Percentiles rank a stretch among this genome's conserved stretches.
phyloP scores from a whole-genome alignment of 768 basidiomycete genomes.

The Lactarius sp. region DNA sequence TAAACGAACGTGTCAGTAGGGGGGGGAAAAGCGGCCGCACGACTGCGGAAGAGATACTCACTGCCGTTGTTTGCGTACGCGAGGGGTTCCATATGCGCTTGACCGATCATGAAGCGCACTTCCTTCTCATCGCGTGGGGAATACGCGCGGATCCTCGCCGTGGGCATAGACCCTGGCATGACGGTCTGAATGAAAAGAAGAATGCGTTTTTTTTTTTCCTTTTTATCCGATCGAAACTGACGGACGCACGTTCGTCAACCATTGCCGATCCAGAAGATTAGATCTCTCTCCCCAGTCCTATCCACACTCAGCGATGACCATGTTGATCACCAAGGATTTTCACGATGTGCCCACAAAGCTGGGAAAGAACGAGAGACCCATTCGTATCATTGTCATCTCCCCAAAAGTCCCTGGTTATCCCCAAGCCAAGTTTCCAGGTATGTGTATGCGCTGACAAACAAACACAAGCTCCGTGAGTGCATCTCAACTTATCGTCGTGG shows the following conservation, averaged over 20 bases:
- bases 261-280: slow-evolving; percentile 9
- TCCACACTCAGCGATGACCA: slow-evolving; percentile 32
- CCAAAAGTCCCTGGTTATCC: slow-evolving; percentile 80
- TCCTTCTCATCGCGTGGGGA: slow-evolving; percentile 49
- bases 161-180: slow-evolving; percentile 19
- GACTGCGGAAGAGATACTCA: slow-evolving; percentile 28
- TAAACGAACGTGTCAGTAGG: not conserved
- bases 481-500: not conserved
- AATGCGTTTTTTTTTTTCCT: not conserved
- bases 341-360: slow-evolving; percentile 73
- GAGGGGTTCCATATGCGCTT: slow-evolving; percentile 61
- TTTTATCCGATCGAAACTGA: too few species aligned
- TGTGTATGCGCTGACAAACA: not conserved
- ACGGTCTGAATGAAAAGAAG: not conserved
- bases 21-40: not conserved
- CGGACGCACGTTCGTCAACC: slow-evolving; percentile 28
- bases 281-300: not conserved
- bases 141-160: slow-evolving; percentile 51
- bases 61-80: slow-evolving; percentile 62
- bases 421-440: slow-evolving; percentile 86
- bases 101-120: slow-evolving; percentile 59
- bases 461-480: not conserved
- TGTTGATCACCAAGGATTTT: slow-evolving; percentile 80
- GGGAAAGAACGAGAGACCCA: slow-evolving; percentile 52
- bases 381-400: slow-evolving; percentile 79